Conservation (phyloP, 768 basidiomycete species). For the Dioszegia hungarica region DNA sequence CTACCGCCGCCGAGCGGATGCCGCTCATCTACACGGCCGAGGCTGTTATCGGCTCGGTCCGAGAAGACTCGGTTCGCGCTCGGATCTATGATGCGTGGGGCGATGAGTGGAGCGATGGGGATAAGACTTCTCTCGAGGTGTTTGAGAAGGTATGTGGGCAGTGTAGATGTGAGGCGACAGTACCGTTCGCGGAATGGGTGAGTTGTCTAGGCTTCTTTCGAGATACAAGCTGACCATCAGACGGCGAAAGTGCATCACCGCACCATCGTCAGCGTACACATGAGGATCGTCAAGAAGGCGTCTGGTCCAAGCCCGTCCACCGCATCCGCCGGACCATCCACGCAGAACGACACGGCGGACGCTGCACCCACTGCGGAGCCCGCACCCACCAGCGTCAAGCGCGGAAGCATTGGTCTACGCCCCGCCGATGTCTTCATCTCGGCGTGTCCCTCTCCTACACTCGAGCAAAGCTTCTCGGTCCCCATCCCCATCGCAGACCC, state of each 20-base stretch:
- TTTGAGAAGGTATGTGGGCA: background rate
- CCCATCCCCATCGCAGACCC: background rate
- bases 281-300: background rate
- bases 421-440: constrained; percentile 5
- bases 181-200: background rate
- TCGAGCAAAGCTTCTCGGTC: background rate
- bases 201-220: background rate
- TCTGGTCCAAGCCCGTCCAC: background rate
- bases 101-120: background rate
- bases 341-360: too few relatives aligned
- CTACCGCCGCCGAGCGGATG: too few relatives aligned
- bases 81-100: background rate
- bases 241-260: background rate
- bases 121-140: background rate
- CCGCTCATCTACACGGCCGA: too few relatives aligned
- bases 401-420: constrained; percentile 12
- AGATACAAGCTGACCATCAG: background rate
- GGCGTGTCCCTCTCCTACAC: constrained; percentile 2
- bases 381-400: too few relatives aligned
- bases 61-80: too few relatives aligned
- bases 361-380: too few relatives aligned
- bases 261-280: background rate
- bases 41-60: too few relatives aligned
- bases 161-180: background rate
- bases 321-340: background rate